phyloP scores from a whole-genome alignment of 73 alveolate genomes.

The Paramecium tetraurelia region DNA sequence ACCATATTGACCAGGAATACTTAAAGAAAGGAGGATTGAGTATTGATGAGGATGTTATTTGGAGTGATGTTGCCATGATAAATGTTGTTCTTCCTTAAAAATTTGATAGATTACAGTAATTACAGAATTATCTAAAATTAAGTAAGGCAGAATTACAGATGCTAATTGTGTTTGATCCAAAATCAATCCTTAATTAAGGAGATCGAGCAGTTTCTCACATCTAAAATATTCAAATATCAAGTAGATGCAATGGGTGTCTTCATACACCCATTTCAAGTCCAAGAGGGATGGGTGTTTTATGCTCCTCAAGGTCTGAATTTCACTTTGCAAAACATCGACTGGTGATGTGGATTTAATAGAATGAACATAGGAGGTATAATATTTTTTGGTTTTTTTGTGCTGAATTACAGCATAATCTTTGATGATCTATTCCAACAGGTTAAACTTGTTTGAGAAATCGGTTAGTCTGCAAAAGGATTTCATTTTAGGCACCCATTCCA shows the following conservation, averaged over 20 bases:
- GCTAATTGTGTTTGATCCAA: conserved; percentile 25
- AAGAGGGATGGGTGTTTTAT: background rate
- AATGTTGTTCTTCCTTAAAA: background rate
- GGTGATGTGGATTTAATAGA: background rate
- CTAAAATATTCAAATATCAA: conserved; percentile 19
- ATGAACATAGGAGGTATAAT: background rate
- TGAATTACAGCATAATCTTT: background rate
- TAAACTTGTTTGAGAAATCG: background rate
- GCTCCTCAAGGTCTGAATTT: conserved; percentile 15
- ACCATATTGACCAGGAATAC: background rate
- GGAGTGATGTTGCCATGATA: conserved; percentile 45
- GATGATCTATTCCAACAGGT: background rate
- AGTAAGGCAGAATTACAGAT: background rate
- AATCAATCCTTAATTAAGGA: background rate
- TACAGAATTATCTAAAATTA: background rate
- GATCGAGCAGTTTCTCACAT: background rate
- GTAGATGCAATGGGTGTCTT: background rate
- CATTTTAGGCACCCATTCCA: background rate
- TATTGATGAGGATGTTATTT: background rate
- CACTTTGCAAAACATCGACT: background rate
- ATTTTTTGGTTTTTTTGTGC: conserved; percentile 19
- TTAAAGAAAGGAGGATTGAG: background rate
- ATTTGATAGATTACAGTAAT: background rate
- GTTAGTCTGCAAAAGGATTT: background rate
- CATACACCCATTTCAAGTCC: conserved; percentile 39